Percentiles rank a stretch among this genome's conserved stretches.
Conservation (phyloP, 257 asterid species). For the Cinchona pubescens region DNA sequence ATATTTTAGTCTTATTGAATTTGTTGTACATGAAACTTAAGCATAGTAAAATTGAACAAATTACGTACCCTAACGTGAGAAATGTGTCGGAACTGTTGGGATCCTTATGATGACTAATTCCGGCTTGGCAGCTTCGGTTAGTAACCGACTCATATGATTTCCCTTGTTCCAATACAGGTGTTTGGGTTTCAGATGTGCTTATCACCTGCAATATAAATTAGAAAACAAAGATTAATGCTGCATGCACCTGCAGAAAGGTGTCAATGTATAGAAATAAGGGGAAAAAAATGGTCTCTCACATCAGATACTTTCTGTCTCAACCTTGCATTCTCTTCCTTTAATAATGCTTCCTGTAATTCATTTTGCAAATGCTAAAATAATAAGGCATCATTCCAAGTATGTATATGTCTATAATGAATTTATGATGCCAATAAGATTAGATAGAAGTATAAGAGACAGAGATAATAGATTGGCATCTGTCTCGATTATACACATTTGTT, state of each 20-base stretch:
- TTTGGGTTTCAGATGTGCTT: conserved; percentile 1
- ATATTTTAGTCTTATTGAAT: too few species aligned
- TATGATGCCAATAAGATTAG: not conserved
- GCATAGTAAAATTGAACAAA: not conserved
- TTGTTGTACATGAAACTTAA: too few species aligned
- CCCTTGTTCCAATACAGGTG: conserved; percentile 32
- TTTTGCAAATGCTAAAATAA: too few species aligned
- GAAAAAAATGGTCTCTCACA: conserved; percentile 1
- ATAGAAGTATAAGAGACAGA: too few species aligned
- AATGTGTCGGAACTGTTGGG: conserved; percentile 44
- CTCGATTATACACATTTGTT: too few species aligned
- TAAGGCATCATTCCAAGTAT: too few species aligned
- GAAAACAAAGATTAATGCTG: too few species aligned
- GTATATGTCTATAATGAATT: too few species aligned
- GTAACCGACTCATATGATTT: conserved; percentile 42
- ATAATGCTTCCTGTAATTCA: conserved; percentile 52
- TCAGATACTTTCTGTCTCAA: conserved; percentile 45
- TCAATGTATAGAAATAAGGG: too few species aligned
- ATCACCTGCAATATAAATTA: not conserved
- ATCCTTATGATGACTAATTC: conserved; percentile 22
- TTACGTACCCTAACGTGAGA: conserved; percentile 72
- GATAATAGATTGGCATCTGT: too few species aligned
- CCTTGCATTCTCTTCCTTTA: conserved; percentile 49
- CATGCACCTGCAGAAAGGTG: too few species aligned
- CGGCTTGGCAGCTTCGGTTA: conserved; percentile 18